A percentile compares a stretch with the other conserved stretches of the same genome.
These are phyloP conservation scores for Carallia pectinifolia DNA, from an alignment of 345 rosid species.

Conservation along the genomic window DNA sequence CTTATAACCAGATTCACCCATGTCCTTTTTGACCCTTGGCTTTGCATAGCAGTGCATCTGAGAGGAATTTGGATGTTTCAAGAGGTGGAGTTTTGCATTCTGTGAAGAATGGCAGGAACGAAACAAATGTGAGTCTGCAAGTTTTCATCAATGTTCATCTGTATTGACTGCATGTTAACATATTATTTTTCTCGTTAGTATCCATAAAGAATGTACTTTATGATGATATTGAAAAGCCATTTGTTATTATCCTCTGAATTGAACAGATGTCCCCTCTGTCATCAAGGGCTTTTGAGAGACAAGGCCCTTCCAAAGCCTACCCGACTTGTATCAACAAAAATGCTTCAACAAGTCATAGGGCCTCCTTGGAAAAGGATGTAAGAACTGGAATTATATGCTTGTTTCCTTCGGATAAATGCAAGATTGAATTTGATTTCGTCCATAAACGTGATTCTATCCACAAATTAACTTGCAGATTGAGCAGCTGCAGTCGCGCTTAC, in stretches of 20 bases:
- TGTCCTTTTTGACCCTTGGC: constrained; percentile 12
- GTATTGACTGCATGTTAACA: constrained; percentile 6
- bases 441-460: not conserved
- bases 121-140: constrained; percentile 42
- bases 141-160: not conserved
- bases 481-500: constrained; percentile 71
- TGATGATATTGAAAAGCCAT: not conserved
- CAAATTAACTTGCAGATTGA: constrained; percentile 54
- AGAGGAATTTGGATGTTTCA: constrained; percentile 42
- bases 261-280: constrained; percentile 48
- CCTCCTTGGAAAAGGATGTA: constrained; percentile 83
- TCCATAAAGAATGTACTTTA: not conserved
- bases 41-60: constrained; percentile 59
- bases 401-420: constrained; percentile 8
- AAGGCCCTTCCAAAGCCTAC: constrained; percentile 44
- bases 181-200: not conserved
- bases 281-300: constrained; percentile 34
- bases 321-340: constrained; percentile 24
- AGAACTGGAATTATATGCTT: constrained; percentile 17
- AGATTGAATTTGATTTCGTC: not conserved
- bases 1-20: constrained; percentile 2
- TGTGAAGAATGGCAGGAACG: constrained; percentile 32
- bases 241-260: constrained; percentile 5
- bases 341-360: constrained; percentile 44
- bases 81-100: constrained; percentile 31